phyloP scores from a whole-genome alignment of 2,329 filamentous ascomycete species.

The Monilinia vaccinii-corymbosi region DNA sequence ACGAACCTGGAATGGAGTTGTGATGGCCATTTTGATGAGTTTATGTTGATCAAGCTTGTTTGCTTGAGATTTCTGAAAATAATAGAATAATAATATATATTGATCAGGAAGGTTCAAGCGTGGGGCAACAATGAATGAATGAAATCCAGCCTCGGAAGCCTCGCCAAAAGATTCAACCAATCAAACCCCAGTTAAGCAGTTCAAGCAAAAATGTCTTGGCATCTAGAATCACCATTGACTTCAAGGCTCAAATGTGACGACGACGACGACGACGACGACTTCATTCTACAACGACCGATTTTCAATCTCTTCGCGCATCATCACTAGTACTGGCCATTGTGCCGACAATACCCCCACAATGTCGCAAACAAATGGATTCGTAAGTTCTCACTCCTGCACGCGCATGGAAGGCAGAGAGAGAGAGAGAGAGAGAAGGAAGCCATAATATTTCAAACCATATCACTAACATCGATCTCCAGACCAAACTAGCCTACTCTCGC shows the following conservation, averaged over 20 bases:
- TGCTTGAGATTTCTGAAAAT: neutral
- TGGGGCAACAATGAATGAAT: slow-evolving; percentile 18
- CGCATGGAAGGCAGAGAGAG: neutral
- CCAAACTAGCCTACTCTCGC: slow-evolving; percentile 89
- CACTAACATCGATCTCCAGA: slow-evolving; percentile 43
- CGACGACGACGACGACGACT: slow-evolving; percentile 6
- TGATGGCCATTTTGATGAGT: slow-evolving; percentile 25
- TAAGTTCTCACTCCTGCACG: slow-evolving; percentile 34
- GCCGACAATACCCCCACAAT: slow-evolving; percentile 37
- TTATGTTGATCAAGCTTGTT: neutral
- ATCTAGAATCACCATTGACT: slow-evolving; percentile 5
- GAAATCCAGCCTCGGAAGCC: slow-evolving; percentile 18
- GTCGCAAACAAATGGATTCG: slow-evolving; percentile 72
- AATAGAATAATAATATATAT: neutral
- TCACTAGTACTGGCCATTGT: slow-evolving; percentile 15
- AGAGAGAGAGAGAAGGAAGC: neutral
- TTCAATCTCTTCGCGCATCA: neutral
- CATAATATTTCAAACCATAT: neutral
- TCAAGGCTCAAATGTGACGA: neutral
- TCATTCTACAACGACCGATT: neutral
- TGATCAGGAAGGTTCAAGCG: no score
- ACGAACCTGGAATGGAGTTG: slow-evolving; percentile 30
- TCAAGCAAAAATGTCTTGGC: slow-evolving; percentile 10
- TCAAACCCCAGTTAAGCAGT: neutral
- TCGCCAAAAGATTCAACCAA: slow-evolving; percentile 3